Evolutionary conservation across 2,329 filamentous ascomycete species (phyloP).

Genomic region (Aspergillus sp.): DNA sequence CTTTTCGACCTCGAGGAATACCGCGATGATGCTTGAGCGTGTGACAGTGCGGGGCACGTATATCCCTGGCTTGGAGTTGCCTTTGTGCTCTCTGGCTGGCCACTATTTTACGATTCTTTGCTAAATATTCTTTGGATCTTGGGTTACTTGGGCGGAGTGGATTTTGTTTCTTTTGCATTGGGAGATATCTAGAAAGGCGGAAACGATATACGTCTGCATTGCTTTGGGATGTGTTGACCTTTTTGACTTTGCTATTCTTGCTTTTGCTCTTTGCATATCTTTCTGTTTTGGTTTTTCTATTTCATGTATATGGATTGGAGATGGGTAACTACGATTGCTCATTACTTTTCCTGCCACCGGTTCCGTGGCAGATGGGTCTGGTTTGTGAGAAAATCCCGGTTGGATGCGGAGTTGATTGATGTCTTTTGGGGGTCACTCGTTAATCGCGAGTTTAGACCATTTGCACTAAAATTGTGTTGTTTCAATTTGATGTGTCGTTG

Average conservation of each 20-base stretch:
- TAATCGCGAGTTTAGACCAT: constrained; percentile 25
- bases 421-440: constrained; percentile 24
- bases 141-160: constrained; percentile 14
- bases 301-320: constrained; percentile 31
- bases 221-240: constrained; percentile 26
- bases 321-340: constrained; percentile 22
- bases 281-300: constrained; percentile 15
- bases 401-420: constrained; percentile 30
- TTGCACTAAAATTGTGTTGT: constrained; percentile 20
- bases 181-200: constrained; percentile 38
- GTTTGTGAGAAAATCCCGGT: constrained; percentile 26
- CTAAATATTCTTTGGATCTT: constrained; percentile 20
- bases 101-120: constrained; percentile 13
- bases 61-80: constrained; percentile 33
- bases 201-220: constrained; percentile 42
- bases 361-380: constrained; percentile 22
- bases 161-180: constrained; percentile 15
- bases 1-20: constrained; percentile 25
- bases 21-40: constrained; percentile 36
- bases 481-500: constrained; percentile 11
- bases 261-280: constrained; percentile 18
- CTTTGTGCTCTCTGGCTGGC: constrained; percentile 25
- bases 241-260: constrained; percentile 13
- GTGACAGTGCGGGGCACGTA: constrained; percentile 28
- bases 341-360: constrained; percentile 24